These are phyloP conservation scores for Backusella psychrophila DNA, from an alignment of 192 early-diverging fungal genomes.

Conservation along the genomic window DNA sequence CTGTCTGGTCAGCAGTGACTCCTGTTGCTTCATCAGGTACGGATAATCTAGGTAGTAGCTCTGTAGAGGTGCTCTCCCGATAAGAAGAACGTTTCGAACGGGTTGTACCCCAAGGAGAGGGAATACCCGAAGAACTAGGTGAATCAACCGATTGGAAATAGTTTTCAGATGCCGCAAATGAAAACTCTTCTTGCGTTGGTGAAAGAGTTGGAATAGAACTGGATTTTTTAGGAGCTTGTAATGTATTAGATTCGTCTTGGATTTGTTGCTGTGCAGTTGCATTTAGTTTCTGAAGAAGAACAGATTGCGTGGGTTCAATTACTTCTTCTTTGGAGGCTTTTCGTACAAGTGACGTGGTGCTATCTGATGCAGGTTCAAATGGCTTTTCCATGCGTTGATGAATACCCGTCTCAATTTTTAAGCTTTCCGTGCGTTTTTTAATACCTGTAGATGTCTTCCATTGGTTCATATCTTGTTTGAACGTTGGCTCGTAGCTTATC, in stretches of 20 bases:
- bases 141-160: not conserved
- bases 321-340: constrained; percentile 2
- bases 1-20: not conserved
- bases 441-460: constrained; percentile 3
- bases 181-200: not conserved
- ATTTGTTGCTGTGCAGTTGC: not conserved
- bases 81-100: not conserved
- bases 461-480: not conserved
- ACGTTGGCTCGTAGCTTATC: not conserved
- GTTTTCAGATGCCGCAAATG: not conserved
- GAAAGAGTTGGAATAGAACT: not conserved
- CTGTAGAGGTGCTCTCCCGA: not conserved
- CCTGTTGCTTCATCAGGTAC: not conserved
- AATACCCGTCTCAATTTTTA: constrained; percentile 3
- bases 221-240: not conserved
- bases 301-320: not conserved
- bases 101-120: constrained; percentile 13
- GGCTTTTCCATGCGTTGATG: constrained; percentile 1
- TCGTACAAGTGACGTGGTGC: not conserved
- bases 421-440: not conserved
- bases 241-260: not conserved
- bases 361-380: not conserved
- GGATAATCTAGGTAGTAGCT: not conserved
- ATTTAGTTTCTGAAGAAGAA: not conserved
- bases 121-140: constrained; percentile 2